phyloP scores from a whole-genome alignment of 1,284 basidiomycete species.

The Athelia sp. region DNA sequence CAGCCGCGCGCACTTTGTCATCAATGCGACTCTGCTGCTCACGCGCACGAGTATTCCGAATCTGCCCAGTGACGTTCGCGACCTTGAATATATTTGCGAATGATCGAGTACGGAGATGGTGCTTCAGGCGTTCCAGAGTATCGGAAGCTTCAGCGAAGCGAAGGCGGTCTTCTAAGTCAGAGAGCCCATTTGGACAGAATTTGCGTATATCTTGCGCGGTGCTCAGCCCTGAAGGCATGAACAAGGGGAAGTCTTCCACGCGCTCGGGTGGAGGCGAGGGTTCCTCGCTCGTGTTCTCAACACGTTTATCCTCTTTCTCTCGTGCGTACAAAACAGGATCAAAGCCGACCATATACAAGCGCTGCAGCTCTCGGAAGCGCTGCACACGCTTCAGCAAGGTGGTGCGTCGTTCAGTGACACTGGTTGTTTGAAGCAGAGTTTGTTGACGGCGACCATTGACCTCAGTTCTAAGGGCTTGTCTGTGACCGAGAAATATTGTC shows the following conservation, averaged over 20 bases:
- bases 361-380: slow-evolving; percentile 7
- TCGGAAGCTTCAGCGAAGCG: slow-evolving; percentile 5
- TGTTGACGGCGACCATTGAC: not conserved
- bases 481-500: not conserved
- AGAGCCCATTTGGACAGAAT: slow-evolving; percentile 1
- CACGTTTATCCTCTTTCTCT: not conserved
- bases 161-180: slow-evolving; percentile 5
- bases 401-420: slow-evolving; percentile 2
- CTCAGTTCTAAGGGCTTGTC: not conserved
- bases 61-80: slow-evolving; percentile 9
- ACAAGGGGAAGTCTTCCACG: slow-evolving; percentile 8
- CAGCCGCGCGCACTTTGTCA: not conserved
- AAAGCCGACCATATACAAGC: slow-evolving; percentile 6
- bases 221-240: slow-evolving; percentile 6
- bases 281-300: not conserved
- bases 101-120: slow-evolving; percentile 5
- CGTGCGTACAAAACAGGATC: not conserved
- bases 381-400: slow-evolving; percentile 4
- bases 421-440: not conserved
- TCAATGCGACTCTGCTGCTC: not conserved
- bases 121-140: slow-evolving; percentile 3
- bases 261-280: not conserved
- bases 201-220: too few relatives aligned
- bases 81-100: slow-evolving; percentile 7
- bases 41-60: slow-evolving; percentile 2